Base-by-base conservation (phyloP, 495 filamentous ascomycete genomes). In the Tuber melanosporum region DNA sequence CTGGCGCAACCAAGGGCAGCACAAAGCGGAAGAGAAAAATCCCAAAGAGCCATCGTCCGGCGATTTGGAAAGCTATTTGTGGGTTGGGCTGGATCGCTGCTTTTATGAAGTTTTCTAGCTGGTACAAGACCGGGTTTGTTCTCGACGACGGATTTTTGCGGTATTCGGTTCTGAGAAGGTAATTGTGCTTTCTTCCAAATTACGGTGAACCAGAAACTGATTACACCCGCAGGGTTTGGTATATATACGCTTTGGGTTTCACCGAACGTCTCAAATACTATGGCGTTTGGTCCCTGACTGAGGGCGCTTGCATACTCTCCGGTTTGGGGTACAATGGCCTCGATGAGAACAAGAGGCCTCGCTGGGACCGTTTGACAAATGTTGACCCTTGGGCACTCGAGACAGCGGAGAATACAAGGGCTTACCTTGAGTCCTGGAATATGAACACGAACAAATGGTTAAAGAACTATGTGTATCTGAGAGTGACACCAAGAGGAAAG, bases 371-470 rank as follows among this genome's bases (percentile, higher is more conserved):
- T 10, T 86, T 98, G 19, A 90, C 92, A 79, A 98, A 98, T 77
- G 91, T 99, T 76, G 90, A 91, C 76, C 92, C 95, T 0, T 89
- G 90, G 87, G 88, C 88, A 12, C 89, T 98, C 32, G 95, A 99
- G 85, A 86, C 88, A 0, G 96, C 96, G 1, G 94, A 98, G 84
- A 99, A 98, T 83, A 91, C 92, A 20, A 89, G 93, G 70, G 94
- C 88, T 7, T 98, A 94, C 79, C 87, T 99, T 15, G 95, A 91
- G 71, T 91, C 88, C 83, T 99, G 95, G 95, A 99, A 99, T 85
- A 95, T 96, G 87, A 99, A 99, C 85, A 98, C 95, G 26, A 99
- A 97, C 84, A 90, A 93, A 81, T 99, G 95, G 95, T 86, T 99
- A 75, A 90, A 95, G 49, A 97, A 98, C 83, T 98, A 97, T 82